Base-by-base conservation (phyloP, 2,329 filamentous ascomycete genomes). In the Didymellaceae sp. region DNA sequence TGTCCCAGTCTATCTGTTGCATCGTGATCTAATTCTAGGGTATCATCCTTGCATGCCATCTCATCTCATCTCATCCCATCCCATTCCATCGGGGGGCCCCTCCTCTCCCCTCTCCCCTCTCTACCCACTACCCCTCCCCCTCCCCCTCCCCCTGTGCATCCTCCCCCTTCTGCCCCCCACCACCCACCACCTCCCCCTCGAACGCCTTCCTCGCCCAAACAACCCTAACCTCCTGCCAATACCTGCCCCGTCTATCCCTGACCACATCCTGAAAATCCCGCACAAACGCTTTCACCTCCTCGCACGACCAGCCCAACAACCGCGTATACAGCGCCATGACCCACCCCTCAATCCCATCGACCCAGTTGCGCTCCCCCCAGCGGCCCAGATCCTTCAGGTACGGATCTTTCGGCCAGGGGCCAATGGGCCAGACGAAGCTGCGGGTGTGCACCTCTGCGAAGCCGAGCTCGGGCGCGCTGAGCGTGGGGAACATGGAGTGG, bases 341-440 rank as follows among this genome's bases (percentile, higher is more conserved):
- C 75, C 74, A 77, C 1, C 72, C 69, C 52, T 76, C 74, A 42
- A 76, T 62, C 2, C 74, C 74, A 32, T 74, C 71, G 35, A 63
- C 59, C 73, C 74, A 76, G 49, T 75, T 74, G 34, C 74, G 42
- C 59, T 74, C 58, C 13, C 74, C 60, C 73, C 74, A 67, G 8
- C 65, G 25, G 2, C 70, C 70, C 42, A 74, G 18, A 18, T 72
- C 69, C 51, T 70, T 72, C 10, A 73, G 48, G 38, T 65, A 56
- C 20, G 62, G 48, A 51, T 73, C 66, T 22, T 58, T 60, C 0
- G 63, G 59, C 71, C 71, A 74, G 13, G 66, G 48, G 0, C 70
- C 68, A 48, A 71, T 68, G 0, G 71, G 71, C 67, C 67, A 71
- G 2, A 66, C 38, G 21, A 66, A 70, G 5, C 51, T 58, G 17